phyloP scores from a whole-genome alignment of 176 grass and related monocot genomes.

The Carex parvula region DNA sequence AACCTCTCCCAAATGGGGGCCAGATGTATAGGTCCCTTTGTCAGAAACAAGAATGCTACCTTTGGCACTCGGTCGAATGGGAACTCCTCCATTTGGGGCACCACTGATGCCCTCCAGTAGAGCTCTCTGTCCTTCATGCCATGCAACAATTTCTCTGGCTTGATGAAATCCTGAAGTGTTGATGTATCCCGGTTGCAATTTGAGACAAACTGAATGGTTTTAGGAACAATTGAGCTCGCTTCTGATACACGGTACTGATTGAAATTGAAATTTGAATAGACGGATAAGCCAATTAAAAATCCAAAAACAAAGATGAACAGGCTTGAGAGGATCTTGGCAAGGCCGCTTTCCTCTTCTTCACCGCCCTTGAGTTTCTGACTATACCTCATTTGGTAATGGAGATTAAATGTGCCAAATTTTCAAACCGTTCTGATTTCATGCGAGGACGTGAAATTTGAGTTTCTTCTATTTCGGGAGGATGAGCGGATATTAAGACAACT shows the following conservation, averaged over 20 bases:
- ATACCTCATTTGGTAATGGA: slow-evolving; percentile 27
- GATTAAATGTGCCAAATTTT: neutral
- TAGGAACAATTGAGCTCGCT: slow-evolving; percentile 28
- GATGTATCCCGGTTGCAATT: slow-evolving; percentile 7
- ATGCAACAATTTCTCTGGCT: slow-evolving; percentile 63
- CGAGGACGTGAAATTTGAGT: slow-evolving; percentile 11
- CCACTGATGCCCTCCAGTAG: slow-evolving; percentile 79
- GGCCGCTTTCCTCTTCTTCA: slow-evolving; percentile 30
- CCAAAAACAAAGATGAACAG: slow-evolving; percentile 66
- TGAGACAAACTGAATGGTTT: slow-evolving; percentile 22
- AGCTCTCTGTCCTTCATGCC: slow-evolving; percentile 77
- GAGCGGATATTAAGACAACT: neutral
- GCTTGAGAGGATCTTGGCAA: slow-evolving; percentile 44
- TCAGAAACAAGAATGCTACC: slow-evolving; percentile 82
- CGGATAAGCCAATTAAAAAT: slow-evolving; percentile 40
- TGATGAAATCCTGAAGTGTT: slow-evolving; percentile 50
- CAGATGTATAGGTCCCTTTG: slow-evolving; percentile 54
- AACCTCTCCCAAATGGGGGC: slow-evolving; percentile 82
- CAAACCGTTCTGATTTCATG: slow-evolving; percentile 3
- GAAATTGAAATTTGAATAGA: slow-evolving; percentile 39
- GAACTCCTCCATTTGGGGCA: slow-evolving; percentile 39
- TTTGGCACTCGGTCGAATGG: slow-evolving; percentile 72
- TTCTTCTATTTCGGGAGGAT: slow-evolving; percentile 23
- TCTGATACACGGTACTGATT: slow-evolving; percentile 13
- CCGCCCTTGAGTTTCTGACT: slow-evolving; percentile 16